phyloP scores from a whole-genome alignment of 805 yeast species.

The Zygotorulaspora danielsina region DNA sequence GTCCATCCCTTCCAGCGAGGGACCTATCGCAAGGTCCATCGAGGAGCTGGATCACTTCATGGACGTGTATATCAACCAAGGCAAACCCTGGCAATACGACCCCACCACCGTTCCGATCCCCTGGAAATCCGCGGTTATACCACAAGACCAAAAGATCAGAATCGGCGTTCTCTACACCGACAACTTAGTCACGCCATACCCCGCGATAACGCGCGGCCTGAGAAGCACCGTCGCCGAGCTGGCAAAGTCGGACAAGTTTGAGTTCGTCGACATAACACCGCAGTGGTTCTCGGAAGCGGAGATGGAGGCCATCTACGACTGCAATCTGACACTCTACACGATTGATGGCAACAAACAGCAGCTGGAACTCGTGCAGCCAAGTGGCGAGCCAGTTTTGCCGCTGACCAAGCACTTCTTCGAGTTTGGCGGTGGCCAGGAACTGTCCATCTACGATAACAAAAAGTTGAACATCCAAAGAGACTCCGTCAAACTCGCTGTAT shows the following conservation, averaged over 20 bases:
- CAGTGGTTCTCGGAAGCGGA: conserved; percentile 25
- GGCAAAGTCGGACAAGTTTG: conserved; percentile 47
- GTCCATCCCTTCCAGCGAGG: conserved; percentile 59
- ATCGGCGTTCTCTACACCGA: conserved; percentile 63
- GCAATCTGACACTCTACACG: conserved; percentile 42
- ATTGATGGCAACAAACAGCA: conserved; percentile 67
- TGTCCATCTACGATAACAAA: conserved; percentile 50
- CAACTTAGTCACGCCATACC: conserved; percentile 61
- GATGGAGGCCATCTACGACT: conserved; percentile 20
- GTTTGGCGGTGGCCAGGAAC: conserved; percentile 54
- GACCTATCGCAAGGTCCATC: conserved; percentile 61
- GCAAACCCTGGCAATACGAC: conserved; percentile 59
- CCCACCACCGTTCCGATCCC: conserved; percentile 35
- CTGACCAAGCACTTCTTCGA: conserved; percentile 59
- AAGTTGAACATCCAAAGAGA: conserved; percentile 55
- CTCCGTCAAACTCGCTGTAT: conserved; percentile 45
- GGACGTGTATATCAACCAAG: conserved; percentile 56
- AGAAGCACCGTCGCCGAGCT: conserved; percentile 51
- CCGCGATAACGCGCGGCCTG: conserved; percentile 58
- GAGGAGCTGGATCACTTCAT: conserved; percentile 68
- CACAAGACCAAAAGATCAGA: conserved; percentile 41
- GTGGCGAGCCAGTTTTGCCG: conserved; percentile 68
- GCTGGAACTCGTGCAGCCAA: conserved; percentile 45
- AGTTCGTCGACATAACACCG: conserved; percentile 44
- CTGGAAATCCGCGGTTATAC: conserved; percentile 37